These are phyloP conservation scores for Fusarium multiceps DNA, from an alignment of 2,329 filamentous ascomycete species.

Conservation along the genomic window DNA sequence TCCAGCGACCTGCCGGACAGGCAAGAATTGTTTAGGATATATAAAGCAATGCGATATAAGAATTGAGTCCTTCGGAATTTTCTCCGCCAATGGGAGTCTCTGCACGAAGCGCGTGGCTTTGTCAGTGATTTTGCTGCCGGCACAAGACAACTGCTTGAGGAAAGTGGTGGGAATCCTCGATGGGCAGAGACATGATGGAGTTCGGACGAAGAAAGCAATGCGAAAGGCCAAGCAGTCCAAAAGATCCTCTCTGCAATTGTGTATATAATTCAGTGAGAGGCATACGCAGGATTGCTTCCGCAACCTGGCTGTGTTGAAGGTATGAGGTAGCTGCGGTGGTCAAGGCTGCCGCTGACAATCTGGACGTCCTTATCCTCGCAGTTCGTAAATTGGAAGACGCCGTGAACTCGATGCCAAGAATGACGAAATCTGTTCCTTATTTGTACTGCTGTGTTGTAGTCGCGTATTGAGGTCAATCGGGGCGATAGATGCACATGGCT, in stretches of 20 bases:
- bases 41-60: background rate
- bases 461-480: background rate
- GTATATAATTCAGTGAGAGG: background rate
- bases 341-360: background rate
- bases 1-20: background rate
- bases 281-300: background rate
- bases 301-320: background rate
- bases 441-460: background rate
- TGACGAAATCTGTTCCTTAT: background rate
- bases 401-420: rapidly evolving
- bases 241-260: background rate
- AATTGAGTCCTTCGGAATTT: rapidly evolving
- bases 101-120: background rate
- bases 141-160: background rate
- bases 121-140: background rate
- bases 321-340: background rate
- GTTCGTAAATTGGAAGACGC: background rate
- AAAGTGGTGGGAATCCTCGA: background rate
- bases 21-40: background rate
- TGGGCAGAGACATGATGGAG: background rate
- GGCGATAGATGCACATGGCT: background rate
- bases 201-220: background rate
- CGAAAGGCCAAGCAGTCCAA: background rate
- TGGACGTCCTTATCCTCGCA: background rate
- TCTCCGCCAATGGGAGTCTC: background rate